Base-by-base conservation (phyloP, 2,329 filamentous ascomycete genomes). In the Lachnellula hyalina region DNA sequence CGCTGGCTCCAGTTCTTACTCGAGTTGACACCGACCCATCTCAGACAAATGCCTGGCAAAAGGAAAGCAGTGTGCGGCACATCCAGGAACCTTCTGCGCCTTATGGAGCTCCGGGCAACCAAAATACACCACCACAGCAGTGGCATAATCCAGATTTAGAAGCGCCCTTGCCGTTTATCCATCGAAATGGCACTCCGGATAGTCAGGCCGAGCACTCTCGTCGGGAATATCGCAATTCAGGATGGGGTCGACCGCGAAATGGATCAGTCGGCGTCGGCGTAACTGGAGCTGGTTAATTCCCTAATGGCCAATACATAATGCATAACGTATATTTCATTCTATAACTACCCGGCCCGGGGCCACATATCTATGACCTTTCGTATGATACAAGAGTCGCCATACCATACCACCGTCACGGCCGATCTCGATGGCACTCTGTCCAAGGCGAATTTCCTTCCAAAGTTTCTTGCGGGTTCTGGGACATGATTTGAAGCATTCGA, bases 1-100 rank as follows among this genome's bases (percentile, higher is more conserved):
- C 74, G 44, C 71, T 77, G 51, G 75, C 78, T 52, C 74, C 78
- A 38, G 75, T 84, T 42, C 80, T 84, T 36, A 87, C 73, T 72
- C 67, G 87, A 54, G 90, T 96, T 51, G 92, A 96, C 68, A 90
- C 87, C n/a, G 93, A 97, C 68, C 89, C 89, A 5, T 82, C 88
- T 21, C 81, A 84, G 67, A 77, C 79, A 36, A 73, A 74, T 51
- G 81, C 89, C 5, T 90, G 87, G 85, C 86, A 90, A 65, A 87
- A 90, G 68, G 91, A 96, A 71, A 86, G 84, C 61, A 91, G 88
- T 48, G 90, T 93, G 41, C 84, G 91, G 48, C 88, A 92, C 55
- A 83, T 96, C 35, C 81, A 84, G 63, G 82, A 86, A 42, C 75
- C 80, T n/a, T 70, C 74, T 12, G 63, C 71, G 47, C 73, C 75